Conservation (phyloP, 2,329 filamentous ascomycete species). For the Parascedosporium putredinis region DNA sequence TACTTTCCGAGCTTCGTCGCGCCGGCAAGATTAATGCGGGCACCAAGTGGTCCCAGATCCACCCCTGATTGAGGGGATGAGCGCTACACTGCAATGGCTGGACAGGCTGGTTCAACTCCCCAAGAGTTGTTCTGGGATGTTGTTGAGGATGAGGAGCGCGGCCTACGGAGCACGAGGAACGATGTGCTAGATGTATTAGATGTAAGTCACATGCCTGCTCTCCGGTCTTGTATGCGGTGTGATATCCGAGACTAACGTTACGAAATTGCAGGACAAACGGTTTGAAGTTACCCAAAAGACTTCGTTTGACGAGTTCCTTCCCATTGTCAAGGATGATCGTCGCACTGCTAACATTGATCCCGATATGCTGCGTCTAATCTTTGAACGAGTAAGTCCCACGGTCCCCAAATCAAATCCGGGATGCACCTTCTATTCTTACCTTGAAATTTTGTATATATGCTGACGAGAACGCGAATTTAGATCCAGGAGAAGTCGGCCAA, state of each 20-base stretch:
- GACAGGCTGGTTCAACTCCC: slow-evolving; percentile 73
- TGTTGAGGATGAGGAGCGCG: slow-evolving; percentile 84
- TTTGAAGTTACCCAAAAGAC: slow-evolving; percentile 85
- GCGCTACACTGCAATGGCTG: slow-evolving; percentile 74
- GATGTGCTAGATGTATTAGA: slow-evolving; percentile 81
- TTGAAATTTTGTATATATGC: slow-evolving; percentile 11
- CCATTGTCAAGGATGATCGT: slow-evolving; percentile 72
- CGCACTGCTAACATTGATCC: slow-evolving; percentile 80
- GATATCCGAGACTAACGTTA: slow-evolving; percentile 23
- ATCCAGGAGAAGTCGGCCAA: slow-evolving; percentile 79
- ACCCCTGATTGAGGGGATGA: slow-evolving; percentile 71
- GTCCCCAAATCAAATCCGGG: background rate
- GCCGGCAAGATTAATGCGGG: slow-evolving; percentile 80
- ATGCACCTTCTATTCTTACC: background rate
- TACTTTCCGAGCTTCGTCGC: slow-evolving; percentile 64
- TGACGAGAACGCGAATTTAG: slow-evolving; percentile 24
- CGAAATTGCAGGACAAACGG: slow-evolving; percentile 62
- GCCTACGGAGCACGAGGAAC: slow-evolving; percentile 70
- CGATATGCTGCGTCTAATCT: slow-evolving; percentile 70
- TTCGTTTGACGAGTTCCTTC: slow-evolving; percentile 77
- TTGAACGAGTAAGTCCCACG: slow-evolving; percentile 56
- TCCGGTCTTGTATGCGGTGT: background rate
- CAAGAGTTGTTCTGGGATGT: slow-evolving; percentile 94
- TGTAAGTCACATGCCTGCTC: slow-evolving; percentile 39
- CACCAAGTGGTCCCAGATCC: slow-evolving; percentile 78